A percentile compares a stretch with the other conserved stretches of the same genome.
Conservation (phyloP, 768 basidiomycete species). For the Lactifluus rugatus region DNA sequence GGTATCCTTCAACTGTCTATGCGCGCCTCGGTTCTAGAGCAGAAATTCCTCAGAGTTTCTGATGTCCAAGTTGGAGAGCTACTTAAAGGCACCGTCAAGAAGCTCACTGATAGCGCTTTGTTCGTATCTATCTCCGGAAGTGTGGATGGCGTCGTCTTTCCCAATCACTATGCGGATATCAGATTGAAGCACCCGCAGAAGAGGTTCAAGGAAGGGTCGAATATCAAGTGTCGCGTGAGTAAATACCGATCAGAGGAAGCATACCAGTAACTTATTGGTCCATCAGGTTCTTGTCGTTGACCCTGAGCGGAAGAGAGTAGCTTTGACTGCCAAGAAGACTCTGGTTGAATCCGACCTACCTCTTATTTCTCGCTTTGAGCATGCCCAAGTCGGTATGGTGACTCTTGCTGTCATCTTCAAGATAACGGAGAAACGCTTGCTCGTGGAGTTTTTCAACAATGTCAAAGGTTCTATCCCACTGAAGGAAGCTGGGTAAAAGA, state of each 20-base stretch:
- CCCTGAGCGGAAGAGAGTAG: conserved; percentile 67
- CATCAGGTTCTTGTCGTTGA: conserved; percentile 74
- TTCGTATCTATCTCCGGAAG: conserved; percentile 82
- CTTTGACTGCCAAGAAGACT: conserved; percentile 85
- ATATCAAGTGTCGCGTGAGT: conserved; percentile 78
- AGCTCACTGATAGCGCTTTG: conserved; percentile 66
- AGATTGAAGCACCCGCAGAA: conserved; percentile 86
- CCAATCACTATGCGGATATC: conserved; percentile 92
- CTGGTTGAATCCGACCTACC: conserved; percentile 74
- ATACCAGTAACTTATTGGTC: conserved; percentile 6
- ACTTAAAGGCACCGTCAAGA: conserved; percentile 82
- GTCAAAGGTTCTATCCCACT: conserved; percentile 72
- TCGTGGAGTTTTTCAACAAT: conserved; percentile 89
- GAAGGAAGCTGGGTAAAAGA: conserved; percentile 67
- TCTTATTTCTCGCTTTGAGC: conserved; percentile 52
- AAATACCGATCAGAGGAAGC: background rate
- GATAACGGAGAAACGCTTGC: conserved; percentile 65
- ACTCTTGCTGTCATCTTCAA: conserved; percentile 80
- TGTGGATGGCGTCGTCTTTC: conserved; percentile 91
- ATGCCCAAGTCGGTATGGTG: conserved; percentile 59
- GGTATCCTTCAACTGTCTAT: conserved; percentile 84
- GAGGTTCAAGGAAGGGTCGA: conserved; percentile 74
- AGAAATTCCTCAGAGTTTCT: conserved; percentile 72
- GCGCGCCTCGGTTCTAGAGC: conserved; percentile 71
- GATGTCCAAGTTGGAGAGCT: conserved; percentile 82